Evolutionary conservation across 257 asterid genomes (phyloP).

Genomic region (Solanum piurae): DNA sequence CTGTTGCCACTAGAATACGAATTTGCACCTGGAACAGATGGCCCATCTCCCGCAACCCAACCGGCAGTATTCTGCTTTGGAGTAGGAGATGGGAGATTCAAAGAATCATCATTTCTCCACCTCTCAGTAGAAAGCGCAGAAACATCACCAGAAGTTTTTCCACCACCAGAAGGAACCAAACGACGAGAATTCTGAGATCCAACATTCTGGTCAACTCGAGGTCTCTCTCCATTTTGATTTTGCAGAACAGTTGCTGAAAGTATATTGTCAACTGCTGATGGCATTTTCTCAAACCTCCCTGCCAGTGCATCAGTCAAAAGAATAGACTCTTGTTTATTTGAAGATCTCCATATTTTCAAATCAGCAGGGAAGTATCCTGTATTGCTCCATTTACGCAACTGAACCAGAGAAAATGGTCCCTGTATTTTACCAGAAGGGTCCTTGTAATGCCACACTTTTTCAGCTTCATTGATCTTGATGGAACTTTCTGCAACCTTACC

Average conservation of each 20-base stretch:
- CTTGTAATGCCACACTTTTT: conserved; percentile 80
- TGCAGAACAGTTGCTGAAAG: conserved; percentile 13
- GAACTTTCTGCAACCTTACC: conserved; percentile 29
- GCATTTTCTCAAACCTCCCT: conserved; percentile 52
- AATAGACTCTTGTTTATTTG: conserved; percentile 43
- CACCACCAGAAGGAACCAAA: conserved; percentile 6
- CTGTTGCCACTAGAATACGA: conserved; percentile 27
- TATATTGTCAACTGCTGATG: conserved; percentile 22
- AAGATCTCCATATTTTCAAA: conserved; percentile 63
- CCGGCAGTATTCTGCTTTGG: conserved; percentile 42
- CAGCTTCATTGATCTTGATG: conserved; percentile 66
- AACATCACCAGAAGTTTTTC: conserved; percentile 10
- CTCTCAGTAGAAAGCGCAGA: conserved; percentile 29
- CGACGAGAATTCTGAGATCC: conserved; percentile 7
- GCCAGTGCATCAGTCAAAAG: conserved; percentile 75
- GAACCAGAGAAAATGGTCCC: conserved; percentile 89
- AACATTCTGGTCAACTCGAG: conserved; percentile 20
- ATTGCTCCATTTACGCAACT: conserved; percentile 88
- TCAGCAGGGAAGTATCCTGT: conserved; percentile 83
- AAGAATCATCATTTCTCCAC: conserved; percentile 33
- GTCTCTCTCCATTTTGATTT: conserved; percentile 13
- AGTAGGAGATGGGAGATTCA: conserved; percentile 74
- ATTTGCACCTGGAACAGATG: conserved; percentile 16
- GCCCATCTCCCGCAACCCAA: conserved; percentile 24
- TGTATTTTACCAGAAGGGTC: conserved; percentile 96